Conservation (phyloP, 306 rosid species). For the Prosopis cineraria region DNA sequence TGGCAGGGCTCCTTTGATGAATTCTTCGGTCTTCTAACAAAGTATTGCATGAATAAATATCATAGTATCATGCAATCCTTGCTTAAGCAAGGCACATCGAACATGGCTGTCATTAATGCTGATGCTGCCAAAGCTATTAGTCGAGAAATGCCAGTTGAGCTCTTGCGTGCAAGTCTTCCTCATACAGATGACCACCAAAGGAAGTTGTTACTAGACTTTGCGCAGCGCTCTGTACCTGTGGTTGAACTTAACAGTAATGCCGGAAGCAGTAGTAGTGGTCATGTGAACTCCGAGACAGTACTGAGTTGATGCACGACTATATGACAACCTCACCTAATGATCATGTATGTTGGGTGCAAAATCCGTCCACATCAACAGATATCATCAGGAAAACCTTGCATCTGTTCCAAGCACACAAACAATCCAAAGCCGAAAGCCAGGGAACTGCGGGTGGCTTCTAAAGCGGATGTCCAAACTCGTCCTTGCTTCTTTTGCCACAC, state of each 20-base stretch:
- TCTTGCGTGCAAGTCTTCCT: slow-evolving; percentile 62
- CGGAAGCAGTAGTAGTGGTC: slow-evolving; percentile 54
- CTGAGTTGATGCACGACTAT: slow-evolving; percentile 46
- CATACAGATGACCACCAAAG: slow-evolving; percentile 55
- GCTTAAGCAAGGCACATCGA: slow-evolving; percentile 36
- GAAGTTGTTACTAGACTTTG: slow-evolving; percentile 50
- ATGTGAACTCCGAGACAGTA: slow-evolving; percentile 80
- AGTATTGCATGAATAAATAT: slow-evolving; percentile 58
- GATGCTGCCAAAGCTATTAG: slow-evolving; percentile 52
- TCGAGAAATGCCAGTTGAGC: slow-evolving; percentile 62
- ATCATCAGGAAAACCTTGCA: slow-evolving; percentile 27
- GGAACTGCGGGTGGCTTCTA: slow-evolving; percentile 34
- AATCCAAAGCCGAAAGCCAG: slow-evolving; percentile 9
- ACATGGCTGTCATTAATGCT: slow-evolving; percentile 42
- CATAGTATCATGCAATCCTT: slow-evolving; percentile 56
- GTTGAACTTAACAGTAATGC: slow-evolving; percentile 49
- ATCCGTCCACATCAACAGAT: slow-evolving; percentile 15
- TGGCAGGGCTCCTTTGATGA: slow-evolving; percentile 67
- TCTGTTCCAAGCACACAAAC: slow-evolving; percentile 32
- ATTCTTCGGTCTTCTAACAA: slow-evolving; percentile 54
- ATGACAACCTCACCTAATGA: slow-evolving; percentile 7
- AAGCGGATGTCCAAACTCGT: slow-evolving; percentile 36
- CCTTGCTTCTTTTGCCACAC: slow-evolving; percentile 33
- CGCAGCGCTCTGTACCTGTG: slow-evolving; percentile 55
- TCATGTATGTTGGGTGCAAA: slow-evolving; percentile 31